Evolutionary conservation across 306 rosid genomes (phyloP).

Genomic region (Vachellia collinsii): DNA sequence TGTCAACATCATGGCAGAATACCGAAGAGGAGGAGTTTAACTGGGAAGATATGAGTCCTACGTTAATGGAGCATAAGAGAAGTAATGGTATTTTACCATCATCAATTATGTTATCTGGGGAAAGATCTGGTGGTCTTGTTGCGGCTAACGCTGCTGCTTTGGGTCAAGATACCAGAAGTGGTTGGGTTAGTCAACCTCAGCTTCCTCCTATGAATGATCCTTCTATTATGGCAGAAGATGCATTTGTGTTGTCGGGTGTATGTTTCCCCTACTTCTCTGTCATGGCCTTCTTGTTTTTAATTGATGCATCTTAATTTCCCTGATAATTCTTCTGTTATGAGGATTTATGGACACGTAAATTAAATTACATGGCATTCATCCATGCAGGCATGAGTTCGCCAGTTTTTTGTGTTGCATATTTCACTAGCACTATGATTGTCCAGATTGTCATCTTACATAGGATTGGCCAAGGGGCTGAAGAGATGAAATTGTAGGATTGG

Average conservation of each 20-base stretch:
- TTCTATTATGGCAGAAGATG: conserved; percentile 52
- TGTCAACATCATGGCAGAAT: conserved; percentile 84
- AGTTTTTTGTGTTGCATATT: neutral
- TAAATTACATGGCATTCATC: neutral
- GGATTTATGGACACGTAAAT: neutral
- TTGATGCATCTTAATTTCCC: conserved; percentile 12
- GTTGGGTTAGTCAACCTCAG: conserved; percentile 66
- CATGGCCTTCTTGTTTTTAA: conserved; percentile 15
- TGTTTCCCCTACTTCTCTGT: conserved; percentile 50
- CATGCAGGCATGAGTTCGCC: neutral
- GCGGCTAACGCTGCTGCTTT: conserved; percentile 31
- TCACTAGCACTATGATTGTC: neutral
- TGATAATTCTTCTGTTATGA: conserved; percentile 1
- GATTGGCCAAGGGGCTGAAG: neutral
- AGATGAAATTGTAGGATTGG: neutral
- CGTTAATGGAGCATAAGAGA: conserved; percentile 65
- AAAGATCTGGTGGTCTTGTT: conserved; percentile 50
- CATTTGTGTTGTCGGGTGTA: conserved; percentile 52
- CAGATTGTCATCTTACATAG: neutral
- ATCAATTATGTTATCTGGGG: conserved; percentile 43
- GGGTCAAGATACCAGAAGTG: conserved; percentile 53
- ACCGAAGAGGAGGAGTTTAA: conserved; percentile 97
- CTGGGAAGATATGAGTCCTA: conserved; percentile 90
- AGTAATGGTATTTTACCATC: conserved; percentile 57
- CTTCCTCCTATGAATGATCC: conserved; percentile 54